phyloP scores from a whole-genome alignment of 1,139 yeast genomes.

The Geotrichum phurueaensis region DNA sequence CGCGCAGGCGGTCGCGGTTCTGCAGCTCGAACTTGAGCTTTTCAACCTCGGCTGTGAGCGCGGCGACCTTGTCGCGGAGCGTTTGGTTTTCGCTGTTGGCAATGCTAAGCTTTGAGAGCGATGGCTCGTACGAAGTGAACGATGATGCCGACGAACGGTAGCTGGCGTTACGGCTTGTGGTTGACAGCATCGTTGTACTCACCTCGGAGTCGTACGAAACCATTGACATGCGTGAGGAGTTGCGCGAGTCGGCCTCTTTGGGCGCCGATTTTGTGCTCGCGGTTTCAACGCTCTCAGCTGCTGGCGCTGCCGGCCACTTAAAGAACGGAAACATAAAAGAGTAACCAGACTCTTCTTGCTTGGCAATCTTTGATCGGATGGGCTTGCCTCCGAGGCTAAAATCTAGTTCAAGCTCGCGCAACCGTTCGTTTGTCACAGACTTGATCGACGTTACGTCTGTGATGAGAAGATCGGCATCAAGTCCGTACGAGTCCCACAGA shows the following conservation, averaged over 20 bases:
- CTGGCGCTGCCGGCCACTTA: slow-evolving; percentile 14
- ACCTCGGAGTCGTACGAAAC: slow-evolving; percentile 11
- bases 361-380: not conserved
- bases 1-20: slow-evolving; percentile 11
- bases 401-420: slow-evolving; percentile 28
- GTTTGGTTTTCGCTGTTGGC: slow-evolving; percentile 10
- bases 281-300: not conserved
- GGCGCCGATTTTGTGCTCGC: not conserved
- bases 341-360: slow-evolving; percentile 2
- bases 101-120: slow-evolving; percentile 5
- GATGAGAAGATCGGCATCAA: slow-evolving; percentile 45
- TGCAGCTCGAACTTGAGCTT: slow-evolving; percentile 17
- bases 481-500: slow-evolving; percentile 43
- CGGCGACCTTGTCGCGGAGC: slow-evolving; percentile 15
- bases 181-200: slow-evolving; percentile 3
- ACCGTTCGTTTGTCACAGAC: slow-evolving; percentile 25
- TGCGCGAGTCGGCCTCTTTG: not conserved
- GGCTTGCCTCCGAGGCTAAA: slow-evolving; percentile 21
- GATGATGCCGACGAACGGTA: slow-evolving; percentile 15
- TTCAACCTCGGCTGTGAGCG: slow-evolving; percentile 16
- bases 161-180: slow-evolving; percentile 1
- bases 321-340: slow-evolving; percentile 10
- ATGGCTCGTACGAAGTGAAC: slow-evolving; percentile 15
- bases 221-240: slow-evolving; percentile 11
- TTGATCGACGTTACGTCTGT: slow-evolving; percentile 40